Evolutionary conservation across 2,329 filamentous ascomycete species (phyloP).

Genomic region (Botrytis cinerea): DNA sequence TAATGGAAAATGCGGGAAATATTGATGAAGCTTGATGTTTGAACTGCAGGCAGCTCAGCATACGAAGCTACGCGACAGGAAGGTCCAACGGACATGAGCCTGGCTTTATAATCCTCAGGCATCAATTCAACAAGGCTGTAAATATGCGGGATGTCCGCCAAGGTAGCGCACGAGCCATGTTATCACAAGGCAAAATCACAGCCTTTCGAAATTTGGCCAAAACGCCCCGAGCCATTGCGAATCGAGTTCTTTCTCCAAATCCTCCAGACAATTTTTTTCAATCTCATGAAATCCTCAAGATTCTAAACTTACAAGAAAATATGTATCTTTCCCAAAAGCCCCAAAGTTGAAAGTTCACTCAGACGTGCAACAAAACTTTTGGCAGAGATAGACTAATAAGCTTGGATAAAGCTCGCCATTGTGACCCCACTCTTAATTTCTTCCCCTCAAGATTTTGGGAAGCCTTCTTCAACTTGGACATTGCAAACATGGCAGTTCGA

Average conservation of each 20-base stretch:
- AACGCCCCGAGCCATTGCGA: not conserved
- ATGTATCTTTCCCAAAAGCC: not conserved
- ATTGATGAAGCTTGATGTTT: slow-evolving; percentile 29
- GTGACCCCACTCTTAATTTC: slow-evolving; percentile 21
- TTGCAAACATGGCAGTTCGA: slow-evolving; percentile 35
- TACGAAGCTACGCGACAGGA: slow-evolving; percentile 34
- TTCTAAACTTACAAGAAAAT: not conserved
- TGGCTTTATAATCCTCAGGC: slow-evolving; percentile 19
- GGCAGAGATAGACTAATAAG: slow-evolving; percentile 1
- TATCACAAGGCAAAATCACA: not conserved
- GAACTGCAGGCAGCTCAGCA: slow-evolving; percentile 36
- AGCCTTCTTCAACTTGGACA: slow-evolving; percentile 21
- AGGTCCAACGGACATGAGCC: slow-evolving; percentile 14
- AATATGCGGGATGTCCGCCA: not conserved
- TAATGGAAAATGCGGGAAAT: slow-evolving; percentile 26
- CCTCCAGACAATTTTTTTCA: not conserved
- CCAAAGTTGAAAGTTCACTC: not conserved
- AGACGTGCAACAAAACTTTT: slow-evolving; percentile 11
- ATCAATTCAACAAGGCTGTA: slow-evolving; percentile 19
- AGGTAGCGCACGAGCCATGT: not conserved
- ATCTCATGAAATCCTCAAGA: not conserved
- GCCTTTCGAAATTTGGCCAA: not conserved
- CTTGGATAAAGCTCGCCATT: slow-evolving; percentile 17
- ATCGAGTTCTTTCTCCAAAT: not conserved
- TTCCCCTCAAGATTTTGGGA: slow-evolving; percentile 1